Conservation (phyloP, 345 rosid species). For the Hirschfeldia incana region DNA sequence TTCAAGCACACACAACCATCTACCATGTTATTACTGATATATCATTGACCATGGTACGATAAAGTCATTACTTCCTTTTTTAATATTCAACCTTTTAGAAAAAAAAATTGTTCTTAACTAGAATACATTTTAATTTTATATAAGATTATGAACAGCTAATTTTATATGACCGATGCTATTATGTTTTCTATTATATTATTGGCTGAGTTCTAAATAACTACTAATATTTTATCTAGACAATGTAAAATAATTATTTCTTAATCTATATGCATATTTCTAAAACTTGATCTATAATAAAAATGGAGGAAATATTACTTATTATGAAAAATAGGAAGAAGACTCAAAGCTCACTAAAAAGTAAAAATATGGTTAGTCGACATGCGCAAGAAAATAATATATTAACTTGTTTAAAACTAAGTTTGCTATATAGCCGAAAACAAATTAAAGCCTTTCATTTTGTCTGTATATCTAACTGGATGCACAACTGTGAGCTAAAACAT, state of each 20-base stretch:
- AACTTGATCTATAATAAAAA: too few species aligned
- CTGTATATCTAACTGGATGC: not conserved
- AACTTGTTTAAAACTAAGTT: not conserved
- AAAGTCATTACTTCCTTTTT: not conserved
- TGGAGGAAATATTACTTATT: not conserved
- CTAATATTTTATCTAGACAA: too few species aligned
- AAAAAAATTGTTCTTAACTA: too few species aligned
- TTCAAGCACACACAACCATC: constrained; percentile 8
- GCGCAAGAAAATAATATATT: not conserved
- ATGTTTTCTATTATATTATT: too few species aligned
- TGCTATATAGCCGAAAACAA: not conserved
- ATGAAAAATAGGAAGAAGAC: not conserved
- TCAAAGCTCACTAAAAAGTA: not conserved
- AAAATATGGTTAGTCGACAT: not conserved
- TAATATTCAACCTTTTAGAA: too few species aligned
- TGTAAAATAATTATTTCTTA: too few species aligned
- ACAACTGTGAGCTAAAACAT: not conserved
- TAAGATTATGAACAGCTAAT: too few species aligned
- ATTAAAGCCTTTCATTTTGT: not conserved
- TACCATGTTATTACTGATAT: not conserved
- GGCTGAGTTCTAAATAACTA: too few species aligned
- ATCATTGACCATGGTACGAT: constrained; percentile 7
- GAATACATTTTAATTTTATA: too few species aligned
- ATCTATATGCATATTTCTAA: too few species aligned
- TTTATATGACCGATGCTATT: too few species aligned